Percentiles rank a stretch among this genome's conserved stretches.
Evolutionary conservation across 495 filamentous ascomycete species (phyloP).

Genomic region (Aspergillus hancockii): DNA sequence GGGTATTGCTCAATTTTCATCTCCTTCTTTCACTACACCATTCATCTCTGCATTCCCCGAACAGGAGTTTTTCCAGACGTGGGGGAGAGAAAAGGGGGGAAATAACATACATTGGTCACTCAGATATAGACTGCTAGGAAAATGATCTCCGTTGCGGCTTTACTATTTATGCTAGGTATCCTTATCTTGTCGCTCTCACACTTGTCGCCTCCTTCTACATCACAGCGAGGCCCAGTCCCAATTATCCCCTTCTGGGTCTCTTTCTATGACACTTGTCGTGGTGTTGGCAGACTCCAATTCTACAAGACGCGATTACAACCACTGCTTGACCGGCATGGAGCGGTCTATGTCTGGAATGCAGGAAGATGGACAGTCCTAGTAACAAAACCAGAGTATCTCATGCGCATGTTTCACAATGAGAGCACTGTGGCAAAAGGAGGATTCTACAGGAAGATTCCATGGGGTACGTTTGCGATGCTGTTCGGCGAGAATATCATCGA

Average conservation of each 20-base stretch:
- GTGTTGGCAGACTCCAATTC: not conserved
- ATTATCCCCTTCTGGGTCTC: not conserved
- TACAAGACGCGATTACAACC: conserved; percentile 6
- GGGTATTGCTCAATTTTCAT: too few relatives aligned
- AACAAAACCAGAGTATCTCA: conserved; percentile 36
- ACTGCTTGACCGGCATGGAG: conserved; percentile 34
- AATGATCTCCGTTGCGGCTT: not conserved
- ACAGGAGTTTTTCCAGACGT: too few relatives aligned
- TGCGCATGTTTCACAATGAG: conserved; percentile 50
- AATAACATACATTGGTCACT: too few relatives aligned
- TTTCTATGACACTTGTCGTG: not conserved
- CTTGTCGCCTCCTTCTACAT: not conserved
- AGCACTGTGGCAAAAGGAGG: conserved; percentile 45
- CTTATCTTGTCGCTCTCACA: not conserved
- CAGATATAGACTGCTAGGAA: not conserved
- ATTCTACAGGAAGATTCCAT: conserved; percentile 49
- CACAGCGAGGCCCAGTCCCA: not conserved
- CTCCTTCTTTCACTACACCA: too few relatives aligned
- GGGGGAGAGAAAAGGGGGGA: too few relatives aligned
- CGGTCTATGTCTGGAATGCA: conserved; percentile 46
- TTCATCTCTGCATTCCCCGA: too few relatives aligned
- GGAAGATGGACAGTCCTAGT: conserved; percentile 45
- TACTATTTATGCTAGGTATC: not conserved
- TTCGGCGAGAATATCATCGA: conserved; percentile 43
- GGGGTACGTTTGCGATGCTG: conserved; percentile 40